These are phyloP conservation scores for Beta macrorhiza DNA, from an alignment of 179 eudicot species.

Conservation along the genomic window DNA sequence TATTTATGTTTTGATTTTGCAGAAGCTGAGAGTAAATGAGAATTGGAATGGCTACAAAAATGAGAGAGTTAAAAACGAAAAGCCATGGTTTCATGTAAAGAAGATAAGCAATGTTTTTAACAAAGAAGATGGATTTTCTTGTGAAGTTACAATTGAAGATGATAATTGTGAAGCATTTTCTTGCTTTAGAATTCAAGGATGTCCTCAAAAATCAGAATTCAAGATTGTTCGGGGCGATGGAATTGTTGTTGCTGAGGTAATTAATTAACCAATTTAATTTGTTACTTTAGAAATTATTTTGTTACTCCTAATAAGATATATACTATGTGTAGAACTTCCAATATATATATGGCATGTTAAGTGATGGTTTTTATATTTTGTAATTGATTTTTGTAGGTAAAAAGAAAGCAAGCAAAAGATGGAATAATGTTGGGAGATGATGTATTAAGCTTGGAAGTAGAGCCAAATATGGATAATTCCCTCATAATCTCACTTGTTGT, in stretches of 20 bases:
- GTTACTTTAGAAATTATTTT: not conserved
- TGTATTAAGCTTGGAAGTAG: constrained; percentile 55
- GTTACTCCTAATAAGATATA: not conserved
- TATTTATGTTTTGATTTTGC: constrained; percentile 3
- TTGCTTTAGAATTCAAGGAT: constrained; percentile 33
- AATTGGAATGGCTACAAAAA: constrained; percentile 42
- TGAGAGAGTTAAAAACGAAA: constrained; percentile 26
- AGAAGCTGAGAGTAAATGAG: constrained; percentile 34
- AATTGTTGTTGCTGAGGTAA: constrained; percentile 25
- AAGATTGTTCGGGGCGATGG: constrained; percentile 30
- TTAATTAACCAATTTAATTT: not conserved
- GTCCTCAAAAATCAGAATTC: constrained; percentile 28
- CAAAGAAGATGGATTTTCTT: constrained; percentile 26
- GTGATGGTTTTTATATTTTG: not conserved
- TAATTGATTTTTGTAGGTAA: constrained; percentile 32
- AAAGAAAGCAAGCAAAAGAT: constrained; percentile 41
- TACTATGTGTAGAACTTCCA: too few species aligned
- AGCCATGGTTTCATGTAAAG: constrained; percentile 39
- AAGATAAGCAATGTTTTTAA: constrained; percentile 22
- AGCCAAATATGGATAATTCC: constrained; percentile 46
- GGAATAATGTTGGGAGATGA: constrained; percentile 66
- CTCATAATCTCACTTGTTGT: constrained; percentile 56
- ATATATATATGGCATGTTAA: not conserved
- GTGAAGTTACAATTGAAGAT: constrained; percentile 30
- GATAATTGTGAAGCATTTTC: constrained; percentile 24